These are phyloP conservation scores for Hibiscus syriacus DNA, from an alignment of 345 rosid genomes.

Conservation along the genomic window DNA sequence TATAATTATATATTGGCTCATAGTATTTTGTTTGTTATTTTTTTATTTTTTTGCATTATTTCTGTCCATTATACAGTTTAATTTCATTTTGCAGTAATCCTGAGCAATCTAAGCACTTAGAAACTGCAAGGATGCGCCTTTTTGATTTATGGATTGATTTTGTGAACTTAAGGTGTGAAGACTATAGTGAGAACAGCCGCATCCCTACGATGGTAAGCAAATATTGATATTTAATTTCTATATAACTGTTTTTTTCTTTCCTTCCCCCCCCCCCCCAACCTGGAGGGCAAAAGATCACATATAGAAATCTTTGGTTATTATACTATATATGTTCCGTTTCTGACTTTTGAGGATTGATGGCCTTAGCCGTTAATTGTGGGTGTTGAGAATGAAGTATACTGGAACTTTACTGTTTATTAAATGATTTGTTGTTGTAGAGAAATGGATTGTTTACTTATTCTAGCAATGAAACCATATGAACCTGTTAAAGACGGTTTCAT, in stretches of 20 bases:
- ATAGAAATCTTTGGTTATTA: not conserved
- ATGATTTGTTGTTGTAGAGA: not conserved
- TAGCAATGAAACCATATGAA: not conserved
- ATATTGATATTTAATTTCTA: not conserved
- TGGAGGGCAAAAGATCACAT: not conserved
- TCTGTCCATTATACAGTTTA: slow-evolving; percentile 4
- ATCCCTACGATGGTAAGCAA: slow-evolving; percentile 73
- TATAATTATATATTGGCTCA: not conserved
- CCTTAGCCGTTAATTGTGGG: not conserved
- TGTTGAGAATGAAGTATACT: not conserved
- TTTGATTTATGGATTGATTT: slow-evolving; percentile 89
- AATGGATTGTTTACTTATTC: not conserved
- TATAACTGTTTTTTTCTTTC: not conserved
- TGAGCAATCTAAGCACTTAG: slow-evolving; percentile 92
- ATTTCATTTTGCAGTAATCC: slow-evolving; percentile 63
- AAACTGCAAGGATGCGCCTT: slow-evolving; percentile 87
- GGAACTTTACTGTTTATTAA: not conserved
- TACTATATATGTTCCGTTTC: not conserved
- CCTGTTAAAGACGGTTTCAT: not conserved
- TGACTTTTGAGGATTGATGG: not conserved
- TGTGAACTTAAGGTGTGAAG: slow-evolving; percentile 89
- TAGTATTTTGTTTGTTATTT: too few species aligned
- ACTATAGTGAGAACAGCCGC: slow-evolving; percentile 72
- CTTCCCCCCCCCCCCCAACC: not conserved
- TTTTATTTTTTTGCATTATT: not conserved